Conservation (phyloP, 352 stramenopile species). For the Aphanomyces cochlioides region DNA sequence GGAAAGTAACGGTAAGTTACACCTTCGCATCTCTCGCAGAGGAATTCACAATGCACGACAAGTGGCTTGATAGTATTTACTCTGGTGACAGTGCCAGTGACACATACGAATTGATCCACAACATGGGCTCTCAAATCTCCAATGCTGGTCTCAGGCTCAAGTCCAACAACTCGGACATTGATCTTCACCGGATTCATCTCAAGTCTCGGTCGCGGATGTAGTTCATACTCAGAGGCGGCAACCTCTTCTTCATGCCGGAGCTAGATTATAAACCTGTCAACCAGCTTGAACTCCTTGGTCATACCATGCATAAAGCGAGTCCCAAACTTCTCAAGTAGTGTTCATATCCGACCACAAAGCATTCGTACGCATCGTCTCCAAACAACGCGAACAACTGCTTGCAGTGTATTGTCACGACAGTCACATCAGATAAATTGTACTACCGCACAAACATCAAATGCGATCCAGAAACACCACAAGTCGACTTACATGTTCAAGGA, state of each 20-base stretch:
- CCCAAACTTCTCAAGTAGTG: constrained; percentile 50
- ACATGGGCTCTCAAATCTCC: constrained; percentile 68
- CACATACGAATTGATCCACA: constrained; percentile 75
- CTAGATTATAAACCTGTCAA: constrained; percentile 37
- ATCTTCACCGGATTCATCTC: constrained; percentile 56
- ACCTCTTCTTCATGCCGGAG: constrained; percentile 48
- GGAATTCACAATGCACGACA: constrained; percentile 83
- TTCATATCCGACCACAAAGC: constrained; percentile 27
- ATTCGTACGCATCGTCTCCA: constrained; percentile 28
- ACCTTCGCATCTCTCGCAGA: constrained; percentile 75
- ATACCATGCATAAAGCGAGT: constrained; percentile 62
- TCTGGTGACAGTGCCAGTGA: constrained; percentile 67
- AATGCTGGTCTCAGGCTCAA: constrained; percentile 65
- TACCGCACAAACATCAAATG: neutral
- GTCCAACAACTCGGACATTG: constrained; percentile 52
- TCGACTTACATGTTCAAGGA: constrained; percentile 21
- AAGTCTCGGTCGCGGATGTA: constrained; percentile 37
- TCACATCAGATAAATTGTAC: constrained; percentile 14
- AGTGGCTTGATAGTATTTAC: constrained; percentile 83
- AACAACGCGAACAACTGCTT: constrained; percentile 27
- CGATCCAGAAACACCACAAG: neutral
- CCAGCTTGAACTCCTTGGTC: neutral
- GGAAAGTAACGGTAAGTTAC: constrained; percentile 63
- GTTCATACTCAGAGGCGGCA: constrained; percentile 36
- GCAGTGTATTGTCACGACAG: constrained; percentile 8